These are phyloP conservation scores for Coleophoma cylindrospora DNA, from an alignment of 2,329 filamentous ascomycete species.

Conservation along the genomic window DNA sequence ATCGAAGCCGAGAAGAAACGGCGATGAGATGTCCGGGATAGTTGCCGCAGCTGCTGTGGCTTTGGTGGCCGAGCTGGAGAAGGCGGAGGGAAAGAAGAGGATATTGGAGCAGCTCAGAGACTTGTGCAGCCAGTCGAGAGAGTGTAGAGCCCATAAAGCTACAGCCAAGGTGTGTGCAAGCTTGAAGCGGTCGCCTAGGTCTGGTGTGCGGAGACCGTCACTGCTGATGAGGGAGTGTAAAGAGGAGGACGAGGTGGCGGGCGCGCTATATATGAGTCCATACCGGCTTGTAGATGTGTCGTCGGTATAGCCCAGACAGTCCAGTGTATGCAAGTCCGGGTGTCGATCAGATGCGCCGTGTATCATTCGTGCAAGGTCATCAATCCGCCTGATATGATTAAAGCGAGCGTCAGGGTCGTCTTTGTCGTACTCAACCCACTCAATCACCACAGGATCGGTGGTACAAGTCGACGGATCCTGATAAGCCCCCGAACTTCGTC, in stretches of 20 bases:
- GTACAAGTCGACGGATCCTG: constrained; percentile 26
- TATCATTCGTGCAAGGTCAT: constrained; percentile 42
- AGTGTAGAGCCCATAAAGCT: constrained; percentile 44
- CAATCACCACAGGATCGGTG: constrained; percentile 31
- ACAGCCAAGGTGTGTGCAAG: constrained; percentile 38
- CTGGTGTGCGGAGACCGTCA: constrained; percentile 36
- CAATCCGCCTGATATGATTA: constrained; percentile 37
- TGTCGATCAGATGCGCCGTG: constrained; percentile 38
- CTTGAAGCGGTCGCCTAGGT: constrained; percentile 36
- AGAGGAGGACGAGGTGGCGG: constrained; percentile 30
- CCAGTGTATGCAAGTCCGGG: constrained; percentile 40
- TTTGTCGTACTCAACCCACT: constrained; percentile 40
- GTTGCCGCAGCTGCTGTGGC: constrained; percentile 22
- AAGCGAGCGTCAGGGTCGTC: constrained; percentile 34
- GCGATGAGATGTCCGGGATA: constrained; percentile 33
- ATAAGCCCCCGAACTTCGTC: constrained; percentile 27
- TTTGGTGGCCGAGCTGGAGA: constrained; percentile 20
- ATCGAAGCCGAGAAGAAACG: constrained; percentile 36
- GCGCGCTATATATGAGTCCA: constrained; percentile 37
- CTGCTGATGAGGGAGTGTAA: constrained; percentile 34
- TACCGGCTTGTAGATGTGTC: constrained; percentile 33
- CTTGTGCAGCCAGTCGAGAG: constrained; percentile 48
- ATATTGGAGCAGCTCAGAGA: constrained; percentile 33
- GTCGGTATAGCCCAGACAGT: constrained; percentile 42
- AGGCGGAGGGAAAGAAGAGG: constrained; percentile 37